Percentiles rank a stretch among this genome's conserved stretches.
phyloP scores from a whole-genome alignment of 768 basidiomycete species.

The Lactifluus echinatus region DNA sequence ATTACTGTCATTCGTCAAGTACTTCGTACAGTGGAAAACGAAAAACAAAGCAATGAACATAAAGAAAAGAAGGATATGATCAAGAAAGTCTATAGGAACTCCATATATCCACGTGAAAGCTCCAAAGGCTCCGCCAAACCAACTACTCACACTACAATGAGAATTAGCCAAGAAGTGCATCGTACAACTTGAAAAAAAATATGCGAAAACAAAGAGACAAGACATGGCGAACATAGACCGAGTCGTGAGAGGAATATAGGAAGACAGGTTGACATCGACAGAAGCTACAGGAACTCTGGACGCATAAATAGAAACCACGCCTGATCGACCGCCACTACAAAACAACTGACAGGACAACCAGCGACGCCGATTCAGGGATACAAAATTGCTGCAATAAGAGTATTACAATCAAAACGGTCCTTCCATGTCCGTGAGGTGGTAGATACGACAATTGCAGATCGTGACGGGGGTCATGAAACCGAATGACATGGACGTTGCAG shows the following conservation, averaged over 20 bases:
- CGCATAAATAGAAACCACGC: slow-evolving; percentile 13
- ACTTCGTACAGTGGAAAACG: slow-evolving; percentile 12
- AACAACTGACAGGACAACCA: background rate
- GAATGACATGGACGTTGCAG: slow-evolving; percentile 12
- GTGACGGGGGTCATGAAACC: slow-evolving; percentile 17
- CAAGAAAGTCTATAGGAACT: slow-evolving; percentile 9
- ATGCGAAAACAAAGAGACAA: slow-evolving; percentile 1
- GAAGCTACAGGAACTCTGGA: slow-evolving; percentile 15
- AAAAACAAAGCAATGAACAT: background rate
- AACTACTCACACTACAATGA: background rate
- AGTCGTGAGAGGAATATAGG: slow-evolving; percentile 2
- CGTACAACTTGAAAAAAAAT: slow-evolving; percentile 14
- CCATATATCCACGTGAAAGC: slow-evolving; percentile 1
- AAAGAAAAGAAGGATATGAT: background rate
- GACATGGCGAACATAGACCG: slow-evolving; percentile 1
- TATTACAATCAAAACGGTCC: slow-evolving; percentile 20
- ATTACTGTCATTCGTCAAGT: slow-evolving; percentile 10
- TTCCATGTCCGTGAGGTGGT: slow-evolving; percentile 21
- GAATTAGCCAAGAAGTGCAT: slow-evolving; percentile 8
- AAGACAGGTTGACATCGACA: slow-evolving; percentile 8
- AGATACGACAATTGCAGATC: slow-evolving; percentile 23
- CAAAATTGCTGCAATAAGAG: slow-evolving; percentile 8
- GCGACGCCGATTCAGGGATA: slow-evolving; percentile 12
- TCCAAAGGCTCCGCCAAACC: background rate
- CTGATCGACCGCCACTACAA: slow-evolving; percentile 6